A percentile compares a stretch with the other conserved stretches of the same genome.
phyloP scores from a whole-genome alignment of 202 grass and related monocot genomes.

The Schoenoplectus triqueter region DNA sequence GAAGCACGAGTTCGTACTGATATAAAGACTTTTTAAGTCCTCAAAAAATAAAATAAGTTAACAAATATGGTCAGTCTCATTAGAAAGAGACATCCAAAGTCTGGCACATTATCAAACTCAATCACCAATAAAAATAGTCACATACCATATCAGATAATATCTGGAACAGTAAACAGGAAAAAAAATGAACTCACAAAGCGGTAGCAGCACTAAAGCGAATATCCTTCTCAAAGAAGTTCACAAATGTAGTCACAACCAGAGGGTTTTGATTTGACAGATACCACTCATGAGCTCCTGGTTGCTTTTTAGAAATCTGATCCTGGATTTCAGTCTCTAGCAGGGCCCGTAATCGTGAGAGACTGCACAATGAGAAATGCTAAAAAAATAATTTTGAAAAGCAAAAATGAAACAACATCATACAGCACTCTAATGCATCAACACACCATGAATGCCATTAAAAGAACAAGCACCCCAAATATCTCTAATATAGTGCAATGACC shows the following conservation, averaged over 20 bases:
- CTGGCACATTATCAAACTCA: background rate
- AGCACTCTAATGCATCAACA: background rate
- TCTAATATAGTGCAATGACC: background rate
- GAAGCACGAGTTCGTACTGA: background rate
- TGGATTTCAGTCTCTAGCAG: conserved; percentile 75
- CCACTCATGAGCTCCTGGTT: conserved; percentile 73
- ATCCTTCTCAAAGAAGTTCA: conserved; percentile 87
- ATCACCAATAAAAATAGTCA: background rate
- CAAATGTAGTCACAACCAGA: conserved; percentile 81
- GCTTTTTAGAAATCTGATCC: conserved; percentile 69
- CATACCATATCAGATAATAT: background rate
- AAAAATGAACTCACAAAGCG: conserved; percentile 55
- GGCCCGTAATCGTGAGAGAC: conserved; percentile 65
- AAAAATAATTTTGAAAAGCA: background rate
- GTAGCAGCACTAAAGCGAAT: conserved; percentile 71
- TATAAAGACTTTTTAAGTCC: conserved; percentile 1
- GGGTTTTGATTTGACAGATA: conserved; percentile 81
- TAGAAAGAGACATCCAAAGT: background rate
- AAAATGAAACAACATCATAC: conserved; percentile 8
- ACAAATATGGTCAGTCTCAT: background rate
- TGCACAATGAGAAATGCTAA: conserved; percentile 44
- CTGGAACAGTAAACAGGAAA: conserved; percentile 17
- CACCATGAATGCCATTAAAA: background rate
- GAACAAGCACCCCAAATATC: background rate
- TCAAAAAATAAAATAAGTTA: background rate